phyloP scores from a whole-genome alignment of 768 basidiomycete genomes.

The Lactarius trivialis region DNA sequence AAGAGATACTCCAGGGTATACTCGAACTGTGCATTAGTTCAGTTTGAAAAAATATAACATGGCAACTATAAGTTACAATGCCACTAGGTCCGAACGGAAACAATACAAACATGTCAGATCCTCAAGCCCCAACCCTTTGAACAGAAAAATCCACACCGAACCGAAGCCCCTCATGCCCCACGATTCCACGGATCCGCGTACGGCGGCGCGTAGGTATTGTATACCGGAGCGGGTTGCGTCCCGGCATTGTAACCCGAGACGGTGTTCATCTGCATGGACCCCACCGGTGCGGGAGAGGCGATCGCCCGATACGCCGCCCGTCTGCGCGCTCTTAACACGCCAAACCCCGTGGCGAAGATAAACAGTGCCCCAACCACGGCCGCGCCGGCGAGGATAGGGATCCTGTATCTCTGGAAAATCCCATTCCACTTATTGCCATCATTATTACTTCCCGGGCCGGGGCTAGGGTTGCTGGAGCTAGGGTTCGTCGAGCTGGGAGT shows the following conservation, averaged over 20 bases:
- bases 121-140: not conserved
- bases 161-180: not conserved
- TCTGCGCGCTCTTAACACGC: not conserved
- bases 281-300: constrained; percentile 2
- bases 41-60: not conserved
- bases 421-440: not conserved
- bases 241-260: constrained; percentile 6
- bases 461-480: no score
- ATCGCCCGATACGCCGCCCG: not conserved
- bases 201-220: not conserved
- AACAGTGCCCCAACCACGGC: not conserved
- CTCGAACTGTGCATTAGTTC: not conserved
- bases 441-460: not conserved
- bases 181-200: constrained; percentile 12
- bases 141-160: not conserved
- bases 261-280: constrained; percentile 10
- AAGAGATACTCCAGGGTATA: no score
- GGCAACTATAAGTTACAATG: not conserved
- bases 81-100: not conserved
- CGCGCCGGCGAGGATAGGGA: not conserved
- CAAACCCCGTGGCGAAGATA: not conserved
- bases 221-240: not conserved
- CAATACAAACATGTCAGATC: not conserved
- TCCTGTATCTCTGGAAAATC: constrained; percentile 8
- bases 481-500: not conserved